Base-by-base conservation (phyloP, 768 basidiomycete species). In the Lactarius quietus region DNA sequence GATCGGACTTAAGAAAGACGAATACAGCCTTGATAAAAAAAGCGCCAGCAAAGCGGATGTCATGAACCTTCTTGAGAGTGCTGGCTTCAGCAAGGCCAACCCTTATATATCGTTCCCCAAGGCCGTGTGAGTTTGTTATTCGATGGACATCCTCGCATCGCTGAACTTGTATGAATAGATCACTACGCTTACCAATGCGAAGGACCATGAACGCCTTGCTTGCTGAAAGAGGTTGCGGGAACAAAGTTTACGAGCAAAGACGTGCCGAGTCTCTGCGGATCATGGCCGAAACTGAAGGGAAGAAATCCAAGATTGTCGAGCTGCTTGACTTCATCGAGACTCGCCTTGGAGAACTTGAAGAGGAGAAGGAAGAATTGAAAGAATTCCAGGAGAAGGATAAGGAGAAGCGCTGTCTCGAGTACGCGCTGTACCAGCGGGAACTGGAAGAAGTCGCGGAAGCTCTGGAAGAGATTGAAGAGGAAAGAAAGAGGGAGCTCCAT, bases 21-120 rank as follows among this genome's bases (percentile, higher is more conserved):
- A 98, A 78, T 99, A 98, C 78, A 92, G 91, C 68, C 81, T 98
- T 33, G 96, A 99, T 77, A 90, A 90, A 80, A 98, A 98, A 80
- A 93, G 90, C 67, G 90, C 91, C 0, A 91, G 87, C 75, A 97
- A 97, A 76, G 96, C 95, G 3, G 97, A 99, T 72, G 93, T 99
- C 23, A 96, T 97, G 93, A 95, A 93, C 72, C 81, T 98, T 29
- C 83, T 99, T 54, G 97, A 98, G 75, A 92, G 89, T 73, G 97
- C 97, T 1, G 96, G 97, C 1, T 99, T 99, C 79, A 94, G 92
- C 78, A 92, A 93, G 73, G 90, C 90, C n/a, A 99, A 98, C 73
- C 97, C 97, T 0, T 99, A 98, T 99, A 98, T 72, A 99, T 99
- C 69, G 96, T 98, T 0, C 97, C 97, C 2, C 97, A 99, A 80